Evolutionary conservation across 805 yeast species (phyloP), one percentile per base, ranked within the genome.

Genomic region (Ascoidea tarda): DNA sequence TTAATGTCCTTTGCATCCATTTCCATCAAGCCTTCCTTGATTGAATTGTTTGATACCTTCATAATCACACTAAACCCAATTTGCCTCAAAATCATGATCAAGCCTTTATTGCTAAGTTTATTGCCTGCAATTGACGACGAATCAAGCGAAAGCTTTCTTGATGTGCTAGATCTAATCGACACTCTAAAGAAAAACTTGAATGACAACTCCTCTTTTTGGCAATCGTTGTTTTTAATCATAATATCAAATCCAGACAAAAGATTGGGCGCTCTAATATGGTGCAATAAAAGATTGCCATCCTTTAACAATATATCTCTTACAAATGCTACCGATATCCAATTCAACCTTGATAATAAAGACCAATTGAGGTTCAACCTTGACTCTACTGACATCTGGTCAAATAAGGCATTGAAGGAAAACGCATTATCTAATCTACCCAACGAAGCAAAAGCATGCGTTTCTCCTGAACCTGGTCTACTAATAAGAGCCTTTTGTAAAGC

Each of bases 61-160:
- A 62, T 89, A 5, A 68, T 86, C 2, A 71, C 69, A 45, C 59
- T 86, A 3, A 76, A 83, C 2, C 61, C 79, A 2, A 53, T 58
- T 0, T 65, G 72, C 0, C 65, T 90, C 53, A 72, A 79, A 52
- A 67, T 75, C 31, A 65, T 87, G 16, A 69, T 85, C 42, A 81
- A 78, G 53, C 89, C 97, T 0, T 60, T 91, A 6, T 66, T 91
- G 5, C 71, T 89, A 50, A 78, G 91, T 55, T 71, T 90, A 42
- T 66, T 91, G 2, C 89, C 96, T 0, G 96, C 96, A 0, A 76
- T 93, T 51, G 99, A 93, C 60, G 98, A 93, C 60, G 96, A 90
- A 58, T 79, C 90, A 46, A 80, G 90, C 21, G 99, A 93, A 60
- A 82, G 82, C 38, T 91, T 84, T 62, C 73, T 71, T 12, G 76